A percentile compares a stretch with the other conserved stretches of the same genome.
These are phyloP conservation scores for Citrus glauca DNA, from an alignment of 345 rosid genomes.

Conservation along the genomic window DNA sequence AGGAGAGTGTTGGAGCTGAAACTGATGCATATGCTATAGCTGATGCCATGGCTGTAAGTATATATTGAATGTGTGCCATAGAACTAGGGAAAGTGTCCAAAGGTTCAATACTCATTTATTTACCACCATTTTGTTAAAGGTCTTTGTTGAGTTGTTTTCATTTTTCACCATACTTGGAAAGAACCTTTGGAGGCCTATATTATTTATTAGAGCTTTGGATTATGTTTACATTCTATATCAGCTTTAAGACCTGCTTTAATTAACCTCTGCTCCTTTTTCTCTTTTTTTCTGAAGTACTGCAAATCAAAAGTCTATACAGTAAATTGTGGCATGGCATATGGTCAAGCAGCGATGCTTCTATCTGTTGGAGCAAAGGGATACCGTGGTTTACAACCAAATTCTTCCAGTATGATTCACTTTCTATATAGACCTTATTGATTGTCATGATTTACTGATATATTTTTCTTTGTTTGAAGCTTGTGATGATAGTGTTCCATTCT, in stretches of 20 bases:
- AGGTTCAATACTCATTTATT: background rate
- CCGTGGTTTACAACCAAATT: constrained; percentile 70
- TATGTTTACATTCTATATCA: background rate
- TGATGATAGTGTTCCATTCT: background rate
- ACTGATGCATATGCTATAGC: constrained; percentile 92
- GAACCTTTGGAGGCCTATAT: background rate
- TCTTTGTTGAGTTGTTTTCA: background rate
- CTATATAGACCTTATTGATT: constrained; percentile 10
- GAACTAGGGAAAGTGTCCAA: background rate
- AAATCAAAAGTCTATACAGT: constrained; percentile 66
- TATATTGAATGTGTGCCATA: background rate
- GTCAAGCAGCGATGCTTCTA: constrained; percentile 95
- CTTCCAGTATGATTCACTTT: constrained; percentile 51
- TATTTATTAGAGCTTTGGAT: background rate
- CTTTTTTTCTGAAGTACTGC: constrained; percentile 45
- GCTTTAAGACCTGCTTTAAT: background rate
- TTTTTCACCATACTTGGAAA: background rate
- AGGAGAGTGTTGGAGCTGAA: constrained; percentile 88
- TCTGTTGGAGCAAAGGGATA: constrained; percentile 75
- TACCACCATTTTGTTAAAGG: background rate
- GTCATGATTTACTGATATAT: background rate
- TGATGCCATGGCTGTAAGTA: constrained; percentile 75
- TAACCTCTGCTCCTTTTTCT: constrained; percentile 14
- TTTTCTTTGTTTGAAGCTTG: background rate
- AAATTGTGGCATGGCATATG: constrained; percentile 84